These are phyloP conservation scores for Solanum medicagineum DNA, from an alignment of 257 asterid genomes.

Conservation along the genomic window DNA sequence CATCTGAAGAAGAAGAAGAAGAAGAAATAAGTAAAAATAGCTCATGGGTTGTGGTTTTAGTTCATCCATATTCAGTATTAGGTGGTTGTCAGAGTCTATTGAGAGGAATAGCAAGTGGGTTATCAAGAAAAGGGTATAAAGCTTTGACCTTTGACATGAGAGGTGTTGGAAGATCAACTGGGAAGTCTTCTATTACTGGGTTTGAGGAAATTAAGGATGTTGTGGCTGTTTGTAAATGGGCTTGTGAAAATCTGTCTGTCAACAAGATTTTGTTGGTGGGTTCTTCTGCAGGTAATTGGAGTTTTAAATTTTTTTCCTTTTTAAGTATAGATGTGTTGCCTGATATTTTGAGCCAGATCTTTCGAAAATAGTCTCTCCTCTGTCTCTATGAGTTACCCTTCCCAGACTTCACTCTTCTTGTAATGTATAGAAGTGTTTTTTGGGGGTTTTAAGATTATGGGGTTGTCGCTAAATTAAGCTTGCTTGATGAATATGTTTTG, in stretches of 20 bases:
- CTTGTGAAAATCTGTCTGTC: slow-evolving; percentile 8
- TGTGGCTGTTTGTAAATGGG: slow-evolving; percentile 44
- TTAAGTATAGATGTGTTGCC: background rate
- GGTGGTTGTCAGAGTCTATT: slow-evolving; percentile 36
- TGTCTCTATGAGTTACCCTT: no score
- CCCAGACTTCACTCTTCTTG: no score
- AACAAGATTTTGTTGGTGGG: slow-evolving; percentile 28
- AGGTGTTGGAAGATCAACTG: slow-evolving; percentile 42
- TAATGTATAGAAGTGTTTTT: background rate
- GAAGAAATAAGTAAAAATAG: background rate
- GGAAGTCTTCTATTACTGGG: slow-evolving; percentile 34
- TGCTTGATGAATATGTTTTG: background rate
- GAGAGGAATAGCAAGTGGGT: slow-evolving; percentile 32
- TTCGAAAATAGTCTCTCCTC: no score
- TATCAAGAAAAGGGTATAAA: slow-evolving; percentile 34
- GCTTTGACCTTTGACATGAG: slow-evolving; percentile 48
- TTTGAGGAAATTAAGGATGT: slow-evolving; percentile 31
- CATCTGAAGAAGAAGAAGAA: background rate
- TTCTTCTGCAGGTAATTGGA: slow-evolving; percentile 42
- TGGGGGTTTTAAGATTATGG: background rate
- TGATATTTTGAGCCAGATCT: no score
- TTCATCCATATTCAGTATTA: slow-evolving; percentile 46
- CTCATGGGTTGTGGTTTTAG: slow-evolving; percentile 23
- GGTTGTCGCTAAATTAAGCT: background rate
- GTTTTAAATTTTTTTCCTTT: background rate